Base-by-base conservation (phyloP, 139 green algal species). In the Volvox africanus region DNA sequence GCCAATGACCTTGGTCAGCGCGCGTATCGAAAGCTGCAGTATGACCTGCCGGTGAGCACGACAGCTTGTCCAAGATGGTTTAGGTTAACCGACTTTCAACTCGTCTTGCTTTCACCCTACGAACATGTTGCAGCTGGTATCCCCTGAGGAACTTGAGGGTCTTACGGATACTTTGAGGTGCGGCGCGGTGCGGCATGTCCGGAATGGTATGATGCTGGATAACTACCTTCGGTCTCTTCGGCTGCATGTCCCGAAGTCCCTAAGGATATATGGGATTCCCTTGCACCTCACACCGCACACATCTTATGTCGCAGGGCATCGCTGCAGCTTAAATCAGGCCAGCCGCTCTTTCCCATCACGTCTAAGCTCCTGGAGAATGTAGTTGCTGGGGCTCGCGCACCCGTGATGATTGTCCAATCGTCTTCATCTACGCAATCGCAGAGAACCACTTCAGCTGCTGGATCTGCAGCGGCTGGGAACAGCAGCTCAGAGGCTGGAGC, bases 351-450 rank as follows among this genome's bases (percentile, higher is more conserved):
- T 18, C n/a, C 86, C 0, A 33, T 95, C 2, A 94, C 93, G 13
- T 26, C 71, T 33, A 93, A 92, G 35, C 36, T 91, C 3, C 61
- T 95, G 24, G 93, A 94, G 16, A 95, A 95, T 86, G 86, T 95
- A 19, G 67, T 80, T 3, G 32, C 71, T 0, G 92, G 92, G 0
- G 89, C 87, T 13, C 80, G 62, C 17, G 50, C 80, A 9, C 86
- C 85, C 22, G 17, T 73, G 37, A 17, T 30, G 14, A n/a, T 12
- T 24, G 65, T 6, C 2, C 65, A 6, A 73, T 2, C 65, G 65
- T 28, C 65, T 12, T 73, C 24, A 28, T 73, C 65, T 73, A 24
- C 24, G 21, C 65, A 73, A 12, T 73, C 65, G 65, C 21, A 73
- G 24, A 73, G 65, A 6, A 9, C 24, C 65, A 30, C 65, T 73